Conservation (phyloP, 257 asterid species). For the Salvia hispanica region DNA sequence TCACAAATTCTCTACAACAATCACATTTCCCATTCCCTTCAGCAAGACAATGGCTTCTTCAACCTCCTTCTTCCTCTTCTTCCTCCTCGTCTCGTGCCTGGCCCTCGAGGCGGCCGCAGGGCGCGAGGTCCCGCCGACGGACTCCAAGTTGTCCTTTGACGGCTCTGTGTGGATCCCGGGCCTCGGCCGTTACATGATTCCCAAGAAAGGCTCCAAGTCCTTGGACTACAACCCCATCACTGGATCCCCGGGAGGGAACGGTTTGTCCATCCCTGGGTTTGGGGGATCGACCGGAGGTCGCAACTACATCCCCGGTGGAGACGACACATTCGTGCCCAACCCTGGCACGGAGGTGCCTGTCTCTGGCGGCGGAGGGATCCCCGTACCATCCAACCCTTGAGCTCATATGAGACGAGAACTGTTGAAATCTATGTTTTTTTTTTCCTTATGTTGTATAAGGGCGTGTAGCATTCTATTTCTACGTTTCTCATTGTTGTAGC, state of each 20-base stretch:
- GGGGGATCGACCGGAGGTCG: constrained; percentile 1
- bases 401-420: too few species aligned
- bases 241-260: constrained; percentile 49
- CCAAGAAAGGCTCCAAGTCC: constrained; percentile 33
- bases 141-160: constrained; percentile 9
- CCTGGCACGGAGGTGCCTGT: constrained; percentile 27
- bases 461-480: constrained; percentile 11
- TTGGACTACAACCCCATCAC: constrained; percentile 67
- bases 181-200: constrained; percentile 58
- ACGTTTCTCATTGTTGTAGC: constrained; percentile 10
- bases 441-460: constrained; percentile 19
- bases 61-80: constrained; percentile 36
- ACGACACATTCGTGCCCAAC: constrained; percentile 61
- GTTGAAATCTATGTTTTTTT: background rate
- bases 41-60: constrained; percentile 44
- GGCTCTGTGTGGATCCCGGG: constrained; percentile 32
- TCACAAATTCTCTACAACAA: background rate
- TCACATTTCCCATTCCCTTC: background rate
- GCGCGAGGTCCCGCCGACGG: constrained; percentile 46
- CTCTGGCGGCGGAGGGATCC: too few species aligned
- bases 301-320: constrained; percentile 64
- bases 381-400: too few species aligned
- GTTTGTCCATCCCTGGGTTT: constrained; percentile 33
- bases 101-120: constrained; percentile 32
- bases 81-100: constrained; percentile 34